Conservation (phyloP, 192 early-diverging fungal genomes). For the Geosiphon pyriformis region DNA sequence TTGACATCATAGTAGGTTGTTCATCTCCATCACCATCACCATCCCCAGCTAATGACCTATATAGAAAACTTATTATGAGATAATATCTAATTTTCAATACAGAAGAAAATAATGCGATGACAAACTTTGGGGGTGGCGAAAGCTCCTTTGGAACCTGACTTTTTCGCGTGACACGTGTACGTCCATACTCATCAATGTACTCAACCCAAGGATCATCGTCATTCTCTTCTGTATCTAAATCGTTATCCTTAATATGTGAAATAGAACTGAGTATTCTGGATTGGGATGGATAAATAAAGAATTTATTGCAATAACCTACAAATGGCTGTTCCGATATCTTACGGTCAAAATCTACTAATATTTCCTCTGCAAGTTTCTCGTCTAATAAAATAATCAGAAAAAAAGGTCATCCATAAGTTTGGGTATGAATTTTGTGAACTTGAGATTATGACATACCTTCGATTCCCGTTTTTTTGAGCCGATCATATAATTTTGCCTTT, state of each 20-base stretch:
- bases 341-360: conserved; percentile 57
- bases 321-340: conserved; percentile 31
- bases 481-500: conserved; percentile 56
- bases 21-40: background rate
- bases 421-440: background rate
- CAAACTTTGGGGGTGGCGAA: conserved; percentile 3
- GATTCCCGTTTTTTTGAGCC: conserved; percentile 29
- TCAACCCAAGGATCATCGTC: conserved; percentile 70
- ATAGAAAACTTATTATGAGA: too few species aligned
- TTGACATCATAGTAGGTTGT: background rate
- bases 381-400: background rate
- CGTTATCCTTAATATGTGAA: background rate
- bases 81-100: too few species aligned
- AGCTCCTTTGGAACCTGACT: conserved; percentile 41
- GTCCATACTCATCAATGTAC: conserved; percentile 69
- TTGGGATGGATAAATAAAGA: too few species aligned
- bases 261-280: too few species aligned
- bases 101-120: background rate
- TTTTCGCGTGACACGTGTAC: conserved; percentile 55
- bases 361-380: conserved; percentile 30
- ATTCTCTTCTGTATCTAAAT: conserved; percentile 6
- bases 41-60: too few species aligned
- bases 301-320: too few species aligned
- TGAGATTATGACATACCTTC: conserved; percentile 16
- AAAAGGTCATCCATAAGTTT: background rate